phyloP scores from a whole-genome alignment of 2,329 filamentous ascomycete species.

The Fusarium palustre region DNA sequence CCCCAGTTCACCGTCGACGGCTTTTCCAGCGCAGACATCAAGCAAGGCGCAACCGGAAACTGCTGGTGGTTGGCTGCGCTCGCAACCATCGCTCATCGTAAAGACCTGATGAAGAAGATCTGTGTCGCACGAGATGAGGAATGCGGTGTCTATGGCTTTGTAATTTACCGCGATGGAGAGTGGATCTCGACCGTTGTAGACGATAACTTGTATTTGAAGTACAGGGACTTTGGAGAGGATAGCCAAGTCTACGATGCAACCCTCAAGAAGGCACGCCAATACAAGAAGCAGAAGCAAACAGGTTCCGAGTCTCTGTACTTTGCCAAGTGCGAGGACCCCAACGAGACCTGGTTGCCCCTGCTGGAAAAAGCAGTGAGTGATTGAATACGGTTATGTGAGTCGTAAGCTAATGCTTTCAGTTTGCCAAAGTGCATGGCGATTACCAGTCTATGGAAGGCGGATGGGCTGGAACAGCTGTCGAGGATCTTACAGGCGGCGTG shows the following conservation, averaged over 20 bases:
- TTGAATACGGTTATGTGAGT: fast-evolving
- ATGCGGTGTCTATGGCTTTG: constrained; percentile 79
- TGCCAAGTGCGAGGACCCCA: constrained; percentile 73
- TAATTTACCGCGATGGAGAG: constrained; percentile 77
- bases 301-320: constrained; percentile 78
- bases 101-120: constrained; percentile 72
- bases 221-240: constrained; percentile 56
- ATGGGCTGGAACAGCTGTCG: constrained; percentile 66
- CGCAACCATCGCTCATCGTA: constrained; percentile 74
- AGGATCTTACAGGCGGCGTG: constrained; percentile 67
- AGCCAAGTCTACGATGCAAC: constrained; percentile 53
- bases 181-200: constrained; percentile 80
- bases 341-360: constrained; percentile 80
- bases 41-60: constrained; percentile 67
- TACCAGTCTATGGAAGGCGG: constrained; percentile 76
- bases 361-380: constrained; percentile 72
- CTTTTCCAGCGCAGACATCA: constrained; percentile 57
- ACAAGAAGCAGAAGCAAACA: constrained; percentile 72
- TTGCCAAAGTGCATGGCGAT: constrained; percentile 81
- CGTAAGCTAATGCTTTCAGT: constrained; percentile 50
- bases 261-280: constrained; percentile 68
- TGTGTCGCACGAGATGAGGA: constrained; percentile 75
- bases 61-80: constrained; percentile 80
- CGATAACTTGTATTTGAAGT: constrained; percentile 65
- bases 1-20: constrained; percentile 57